These are phyloP conservation scores for Lactarius sp. DNA, from an alignment of 768 basidiomycete species.

Conservation along the genomic window DNA sequence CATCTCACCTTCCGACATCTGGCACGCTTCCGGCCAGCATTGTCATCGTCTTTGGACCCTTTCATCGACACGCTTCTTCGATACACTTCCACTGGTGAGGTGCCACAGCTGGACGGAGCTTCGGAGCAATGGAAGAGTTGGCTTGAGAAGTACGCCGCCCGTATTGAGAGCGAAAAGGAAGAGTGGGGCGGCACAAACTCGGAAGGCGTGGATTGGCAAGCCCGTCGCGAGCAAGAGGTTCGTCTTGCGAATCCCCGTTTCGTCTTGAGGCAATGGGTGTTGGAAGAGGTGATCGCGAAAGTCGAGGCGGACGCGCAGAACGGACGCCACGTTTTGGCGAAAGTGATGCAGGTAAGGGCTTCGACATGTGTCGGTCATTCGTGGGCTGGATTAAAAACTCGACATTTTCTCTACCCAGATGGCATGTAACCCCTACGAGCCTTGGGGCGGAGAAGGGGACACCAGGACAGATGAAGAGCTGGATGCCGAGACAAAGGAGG, in stretches of 20 bases:
- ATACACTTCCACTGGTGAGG: constrained; percentile 43
- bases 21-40: constrained; percentile 50
- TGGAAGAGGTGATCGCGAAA: constrained; percentile 84
- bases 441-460: constrained; percentile 77
- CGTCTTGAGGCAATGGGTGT: constrained; percentile 89
- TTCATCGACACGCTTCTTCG: constrained; percentile 45
- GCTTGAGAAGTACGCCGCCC: constrained; percentile 56
- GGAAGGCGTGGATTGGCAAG: constrained; percentile 27
- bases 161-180: constrained; percentile 49
- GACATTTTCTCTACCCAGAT: constrained; percentile 46
- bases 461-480: constrained; percentile 42
- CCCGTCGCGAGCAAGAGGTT: constrained; percentile 39
- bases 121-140: constrained; percentile 53
- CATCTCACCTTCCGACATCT: constrained; percentile 78
- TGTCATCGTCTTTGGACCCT: constrained; percentile 33
- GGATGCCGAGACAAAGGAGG: constrained; percentile 58
- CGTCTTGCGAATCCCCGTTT: constrained; percentile 79
- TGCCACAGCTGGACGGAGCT: constrained; percentile 42
- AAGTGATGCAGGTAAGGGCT: constrained; percentile 73
- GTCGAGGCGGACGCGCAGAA: constrained; percentile 60
- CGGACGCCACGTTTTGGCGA: constrained; percentile 66
- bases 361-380: neutral
- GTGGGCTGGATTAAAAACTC: neutral
- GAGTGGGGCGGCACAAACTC: constrained; percentile 51
- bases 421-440: constrained; percentile 78